Evolutionary conservation across 106 monocot genomes (phyloP).

Genomic region (Narthecium ossifragum): DNA sequence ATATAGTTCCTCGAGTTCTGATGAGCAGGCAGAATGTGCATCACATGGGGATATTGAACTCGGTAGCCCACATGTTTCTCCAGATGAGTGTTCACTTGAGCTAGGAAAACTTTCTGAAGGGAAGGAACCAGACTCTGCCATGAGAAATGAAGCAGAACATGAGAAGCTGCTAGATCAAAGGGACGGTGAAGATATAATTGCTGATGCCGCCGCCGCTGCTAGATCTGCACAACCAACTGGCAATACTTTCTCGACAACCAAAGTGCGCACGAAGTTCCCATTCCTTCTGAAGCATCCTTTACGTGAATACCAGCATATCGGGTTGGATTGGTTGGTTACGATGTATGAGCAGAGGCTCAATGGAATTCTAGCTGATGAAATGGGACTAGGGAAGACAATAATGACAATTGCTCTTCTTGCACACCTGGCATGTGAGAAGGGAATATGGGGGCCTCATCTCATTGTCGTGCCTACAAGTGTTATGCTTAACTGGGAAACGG

Average conservation of each 20-base stretch:
- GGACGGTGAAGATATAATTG: conserved; percentile 77
- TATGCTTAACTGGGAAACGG: conserved; percentile 99
- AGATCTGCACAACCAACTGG: conserved; percentile 99
- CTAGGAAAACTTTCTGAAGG: conserved; percentile 8
- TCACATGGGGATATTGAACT: conserved; percentile 8
- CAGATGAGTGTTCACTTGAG: conserved; percentile 5
- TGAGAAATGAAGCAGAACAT: conserved; percentile 16
- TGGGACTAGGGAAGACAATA: conserved; percentile 98
- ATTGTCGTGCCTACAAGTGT: conserved; percentile 99
- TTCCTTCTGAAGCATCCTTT: conserved; percentile 92
- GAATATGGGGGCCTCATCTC: conserved; percentile 98
- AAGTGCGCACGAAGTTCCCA: conserved; percentile 95
- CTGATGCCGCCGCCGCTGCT: conserved; percentile 96
- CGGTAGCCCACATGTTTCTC: conserved; percentile 7
- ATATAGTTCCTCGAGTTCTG: conserved; percentile 38
- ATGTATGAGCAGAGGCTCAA: conserved; percentile 98
- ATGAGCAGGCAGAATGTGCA: conserved; percentile 25
- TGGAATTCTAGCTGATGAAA: conserved; percentile 99
- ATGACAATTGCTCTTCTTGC: conserved; percentile 98
- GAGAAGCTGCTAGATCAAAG: conserved; percentile 22
- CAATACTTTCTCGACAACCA: conserved; percentile 93
- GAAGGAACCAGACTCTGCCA: not conserved
- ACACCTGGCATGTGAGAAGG: conserved; percentile 96
- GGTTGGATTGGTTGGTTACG: conserved; percentile 95
- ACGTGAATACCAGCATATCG: conserved; percentile 98